These are phyloP conservation scores for Sporormia fimetaria DNA, from an alignment of 495 filamentous ascomycete species.

Conservation along the genomic window DNA sequence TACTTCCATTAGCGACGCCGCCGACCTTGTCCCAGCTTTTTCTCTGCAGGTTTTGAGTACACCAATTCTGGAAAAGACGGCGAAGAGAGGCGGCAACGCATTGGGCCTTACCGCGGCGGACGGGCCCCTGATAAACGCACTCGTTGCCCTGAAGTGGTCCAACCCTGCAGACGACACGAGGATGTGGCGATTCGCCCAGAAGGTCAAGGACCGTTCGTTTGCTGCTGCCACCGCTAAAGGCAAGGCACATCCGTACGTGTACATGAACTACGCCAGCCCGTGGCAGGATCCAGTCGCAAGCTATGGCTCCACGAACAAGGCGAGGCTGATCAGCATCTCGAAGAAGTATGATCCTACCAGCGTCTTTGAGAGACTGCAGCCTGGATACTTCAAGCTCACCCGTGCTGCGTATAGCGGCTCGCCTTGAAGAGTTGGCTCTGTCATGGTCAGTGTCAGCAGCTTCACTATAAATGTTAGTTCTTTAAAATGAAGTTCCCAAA, in stretches of 20 bases:
- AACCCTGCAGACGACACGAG: conserved; percentile 27
- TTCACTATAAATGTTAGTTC: too few species aligned
- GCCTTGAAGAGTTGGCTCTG: too few species aligned
- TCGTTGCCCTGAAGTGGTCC: conserved; percentile 29
- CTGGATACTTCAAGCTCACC: conserved; percentile 22
- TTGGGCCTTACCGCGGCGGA: conserved; percentile 5
- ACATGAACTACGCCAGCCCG: conserved; percentile 21
- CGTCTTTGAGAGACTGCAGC: conserved; percentile 15
- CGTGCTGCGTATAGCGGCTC: too few species aligned
- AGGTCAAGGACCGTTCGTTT: conserved; percentile 23
- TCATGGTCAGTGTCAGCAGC: too few species aligned
- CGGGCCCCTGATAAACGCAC: conserved; percentile 8
- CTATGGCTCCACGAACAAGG: conserved; percentile 15
- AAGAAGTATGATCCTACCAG: conserved; percentile 9
- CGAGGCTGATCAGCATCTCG: conserved; percentile 5
- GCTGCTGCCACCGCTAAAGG: conserved; percentile 6
- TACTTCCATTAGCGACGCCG: conserved; percentile 5
- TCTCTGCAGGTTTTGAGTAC: conserved; percentile 15
- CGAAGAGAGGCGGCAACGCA: conserved; percentile 12
- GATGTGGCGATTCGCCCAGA: conserved; percentile 27
- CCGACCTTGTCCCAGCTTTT: conserved; percentile 2
- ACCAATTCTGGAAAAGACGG: conserved; percentile 7
- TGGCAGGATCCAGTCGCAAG: conserved; percentile 13
- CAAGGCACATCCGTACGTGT: conserved; percentile 5
- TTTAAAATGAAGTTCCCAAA: too few species aligned